These are phyloP conservation scores for Tetrahymena borealis DNA, from an alignment of 73 alveolate species.

Conservation along the genomic window DNA sequence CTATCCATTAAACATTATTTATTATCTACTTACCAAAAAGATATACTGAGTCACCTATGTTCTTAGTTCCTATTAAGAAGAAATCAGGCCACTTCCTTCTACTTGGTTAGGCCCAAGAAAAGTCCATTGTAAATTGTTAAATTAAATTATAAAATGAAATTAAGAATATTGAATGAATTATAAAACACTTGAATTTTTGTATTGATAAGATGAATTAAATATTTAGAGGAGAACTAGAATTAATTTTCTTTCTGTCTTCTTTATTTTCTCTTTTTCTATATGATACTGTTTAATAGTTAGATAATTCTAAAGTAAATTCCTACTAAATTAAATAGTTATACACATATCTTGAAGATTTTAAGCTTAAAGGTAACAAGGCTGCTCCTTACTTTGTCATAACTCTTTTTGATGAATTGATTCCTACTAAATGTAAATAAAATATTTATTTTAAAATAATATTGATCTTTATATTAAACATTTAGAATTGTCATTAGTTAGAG, in stretches of 20 bases:
- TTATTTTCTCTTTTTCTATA: no score
- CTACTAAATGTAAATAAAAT: slow-evolving; percentile 12
- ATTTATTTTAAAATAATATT: background rate
- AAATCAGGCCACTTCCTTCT: slow-evolving; percentile 59
- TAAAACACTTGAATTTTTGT: no score
- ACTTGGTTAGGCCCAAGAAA: slow-evolving; percentile 49
- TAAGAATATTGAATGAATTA: background rate
- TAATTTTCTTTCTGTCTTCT: no score
- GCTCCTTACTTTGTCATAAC: slow-evolving; percentile 66
- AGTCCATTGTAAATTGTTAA: slow-evolving; percentile 33
- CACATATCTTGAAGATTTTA: slow-evolving; percentile 65
- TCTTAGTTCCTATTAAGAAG: slow-evolving; percentile 60
- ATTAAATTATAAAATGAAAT: background rate
- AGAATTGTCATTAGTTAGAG: slow-evolving; percentile 60
- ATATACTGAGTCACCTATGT: slow-evolving; percentile 46
- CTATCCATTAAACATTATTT: no score
- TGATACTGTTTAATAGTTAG: background rate
- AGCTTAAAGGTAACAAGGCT: slow-evolving; percentile 55
- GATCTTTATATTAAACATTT: background rate
- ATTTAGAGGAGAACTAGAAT: no score
- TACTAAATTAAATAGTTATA: slow-evolving; percentile 23
- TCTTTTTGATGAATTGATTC: slow-evolving; percentile 62
- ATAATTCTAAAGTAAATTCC: background rate
- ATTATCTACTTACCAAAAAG: background rate
- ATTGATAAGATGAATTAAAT: no score